Evolutionary conservation across 371 early-diverging fungal species (phyloP), one percentile per base, ranked within the genome.

Genomic region (Mortierella sp.): DNA sequence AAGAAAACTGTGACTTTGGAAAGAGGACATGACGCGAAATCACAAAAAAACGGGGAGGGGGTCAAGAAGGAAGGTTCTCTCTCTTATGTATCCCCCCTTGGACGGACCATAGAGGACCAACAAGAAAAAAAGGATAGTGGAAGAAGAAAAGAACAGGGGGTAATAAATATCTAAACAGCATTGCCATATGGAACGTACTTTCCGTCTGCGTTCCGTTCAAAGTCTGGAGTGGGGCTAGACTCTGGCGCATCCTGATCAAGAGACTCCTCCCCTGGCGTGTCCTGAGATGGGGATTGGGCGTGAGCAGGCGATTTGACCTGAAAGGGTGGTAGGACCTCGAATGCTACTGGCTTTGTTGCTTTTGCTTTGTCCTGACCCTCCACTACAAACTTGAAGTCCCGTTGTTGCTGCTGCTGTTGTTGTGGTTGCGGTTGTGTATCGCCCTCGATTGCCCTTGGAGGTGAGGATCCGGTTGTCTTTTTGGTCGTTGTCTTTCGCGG

Each of bases 151-250:
- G 44, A 70, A 78, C 34, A 38, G 65, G 21, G 42, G 38, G 19
- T 38, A 24, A 10, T 19, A 48, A 24, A 10, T 19, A 48, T 28
- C 42, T 38, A 58, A 73, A 55, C 19, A 72, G 47, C 24, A 24
- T 11, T 19, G 70, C 14, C 38, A 50, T 34, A n/a, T 42, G 31
- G 5, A 47, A 85, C 86, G 19, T 82, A 85, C 86, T 85, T 85
- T 81, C 86, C 86, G 31, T 85, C 86, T 0, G 82, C 79, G 55
- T 85, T 85, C 63, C 60, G 73, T 52, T 85, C 86, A 72, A 79
- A 85, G 54, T 81, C 81, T 19, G 81, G 85, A 31, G 76, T 79
- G 45, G 82, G 79, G 38, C 81, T 78, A n/a, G 80, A 50, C 75
- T 77, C 80, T 8, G 70, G 45, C 10, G 77, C 57, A 11, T 84